Evolutionary conservation across 2,329 filamentous ascomycete genomes (phyloP).

Genomic region (Domatiomyces globalis): DNA sequence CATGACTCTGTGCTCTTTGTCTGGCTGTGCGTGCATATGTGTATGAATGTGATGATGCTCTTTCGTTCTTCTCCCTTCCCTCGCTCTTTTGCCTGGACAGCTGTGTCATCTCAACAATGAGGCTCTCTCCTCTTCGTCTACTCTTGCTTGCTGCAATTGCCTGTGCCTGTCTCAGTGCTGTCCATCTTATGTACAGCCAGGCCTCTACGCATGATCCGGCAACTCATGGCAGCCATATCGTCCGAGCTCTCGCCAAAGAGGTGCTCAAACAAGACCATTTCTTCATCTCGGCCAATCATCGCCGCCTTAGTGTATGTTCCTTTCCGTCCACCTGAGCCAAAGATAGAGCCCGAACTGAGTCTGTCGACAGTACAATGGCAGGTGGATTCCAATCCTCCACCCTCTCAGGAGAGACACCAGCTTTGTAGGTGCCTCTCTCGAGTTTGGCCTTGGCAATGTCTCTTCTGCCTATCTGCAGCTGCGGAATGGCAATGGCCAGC

Average conservation of each 20-base stretch:
- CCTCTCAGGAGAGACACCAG: neutral
- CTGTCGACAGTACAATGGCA: neutral
- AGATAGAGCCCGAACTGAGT: neutral
- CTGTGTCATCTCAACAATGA: neutral
- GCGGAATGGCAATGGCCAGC: neutral
- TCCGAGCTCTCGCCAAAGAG: neutral
- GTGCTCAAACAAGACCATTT: neutral
- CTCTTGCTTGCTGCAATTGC: neutral
- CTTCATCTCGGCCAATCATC: neutral
- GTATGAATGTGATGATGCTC: neutral
- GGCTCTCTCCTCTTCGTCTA: neutral
- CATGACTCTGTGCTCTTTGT: neutral
- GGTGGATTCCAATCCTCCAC: neutral
- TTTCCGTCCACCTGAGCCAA: neutral
- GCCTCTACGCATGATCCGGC: neutral
- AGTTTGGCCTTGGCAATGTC: neutral
- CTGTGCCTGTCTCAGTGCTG: neutral
- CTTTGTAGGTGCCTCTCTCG: neutral
- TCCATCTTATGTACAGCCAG: neutral
- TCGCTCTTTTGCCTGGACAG: neutral
- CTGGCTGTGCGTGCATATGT: neutral
- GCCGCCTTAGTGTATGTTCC: neutral
- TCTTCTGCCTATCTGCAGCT: neutral
- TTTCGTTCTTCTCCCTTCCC: neutral
- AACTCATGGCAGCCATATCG: neutral